Evolutionary conservation across 768 basidiomycete genomes (phyloP).

Genomic region (Rhodotorula kratochvilovae): DNA sequence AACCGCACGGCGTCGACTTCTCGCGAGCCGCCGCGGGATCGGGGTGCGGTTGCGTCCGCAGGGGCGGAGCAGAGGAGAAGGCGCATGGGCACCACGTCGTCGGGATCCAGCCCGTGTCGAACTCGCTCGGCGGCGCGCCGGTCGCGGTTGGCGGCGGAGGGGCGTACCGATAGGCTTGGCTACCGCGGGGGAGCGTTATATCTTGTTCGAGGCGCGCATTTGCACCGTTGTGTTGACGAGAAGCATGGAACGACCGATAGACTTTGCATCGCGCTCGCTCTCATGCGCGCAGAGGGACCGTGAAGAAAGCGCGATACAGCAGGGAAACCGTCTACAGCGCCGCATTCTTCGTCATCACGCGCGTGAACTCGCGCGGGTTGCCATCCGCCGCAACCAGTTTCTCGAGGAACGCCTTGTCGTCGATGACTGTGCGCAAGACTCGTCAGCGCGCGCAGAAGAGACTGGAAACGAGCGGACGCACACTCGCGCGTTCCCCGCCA

Average conservation of each 20-base stretch:
- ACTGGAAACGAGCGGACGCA: not conserved
- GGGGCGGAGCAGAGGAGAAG: not conserved
- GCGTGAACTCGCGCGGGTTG: constrained; percentile 28
- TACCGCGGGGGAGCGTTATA: too few relatives aligned
- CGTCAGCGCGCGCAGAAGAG: not conserved
- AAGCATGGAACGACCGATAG: too few relatives aligned
- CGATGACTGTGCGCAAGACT: constrained; percentile 6
- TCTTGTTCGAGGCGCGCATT: too few relatives aligned
- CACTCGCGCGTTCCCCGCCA: constrained; percentile 23
- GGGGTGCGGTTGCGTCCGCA: too few relatives aligned
- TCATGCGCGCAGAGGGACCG: too few relatives aligned
- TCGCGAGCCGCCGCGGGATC: too few relatives aligned
- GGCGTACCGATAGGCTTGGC: not conserved
- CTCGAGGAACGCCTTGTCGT: constrained; percentile 34
- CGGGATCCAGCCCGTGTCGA: not conserved
- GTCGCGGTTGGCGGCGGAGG: not conserved
- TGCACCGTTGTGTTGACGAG: too few relatives aligned
- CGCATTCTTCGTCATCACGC: constrained; percentile 6
- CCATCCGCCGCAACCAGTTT: constrained; percentile 30
- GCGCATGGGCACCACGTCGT: not conserved
- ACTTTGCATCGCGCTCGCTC: not conserved
- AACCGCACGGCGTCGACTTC: too few relatives aligned
- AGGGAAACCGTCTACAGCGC: not conserved
- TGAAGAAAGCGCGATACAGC: too few relatives aligned
- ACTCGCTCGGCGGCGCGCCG: not conserved